A percentile compares a stretch with the other conserved stretches of the same genome.
Conservation (phyloP, 805 yeast genomes). For the Torulaspora quercuum region DNA sequence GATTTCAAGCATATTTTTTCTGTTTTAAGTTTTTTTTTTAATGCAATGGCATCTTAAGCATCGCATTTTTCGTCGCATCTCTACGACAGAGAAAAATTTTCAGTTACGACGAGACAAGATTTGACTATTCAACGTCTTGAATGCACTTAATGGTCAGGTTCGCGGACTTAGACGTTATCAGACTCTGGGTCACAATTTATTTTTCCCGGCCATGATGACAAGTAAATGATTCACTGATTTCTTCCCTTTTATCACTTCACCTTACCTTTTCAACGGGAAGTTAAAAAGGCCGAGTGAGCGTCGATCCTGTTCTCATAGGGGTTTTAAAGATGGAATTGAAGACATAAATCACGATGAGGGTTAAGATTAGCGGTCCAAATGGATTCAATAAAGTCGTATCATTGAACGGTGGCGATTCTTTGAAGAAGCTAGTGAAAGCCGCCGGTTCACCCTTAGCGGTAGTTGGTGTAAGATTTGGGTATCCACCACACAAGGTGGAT, state of each 20-base stretch:
- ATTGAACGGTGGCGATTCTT: conserved; percentile 38
- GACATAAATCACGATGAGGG: conserved; percentile 33
- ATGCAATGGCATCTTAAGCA: too few species aligned
- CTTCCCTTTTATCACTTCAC: too few species aligned
- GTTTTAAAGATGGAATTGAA: background rate
- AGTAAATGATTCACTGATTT: too few species aligned
- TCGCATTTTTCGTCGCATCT: conserved; percentile 10
- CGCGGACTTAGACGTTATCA: too few species aligned
- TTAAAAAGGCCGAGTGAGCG: too few species aligned
- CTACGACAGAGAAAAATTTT: conserved; percentile 7
- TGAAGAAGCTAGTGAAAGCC: conserved; percentile 34
- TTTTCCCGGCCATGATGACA: too few species aligned
- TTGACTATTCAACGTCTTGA: too few species aligned
- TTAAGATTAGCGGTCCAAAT: conserved; percentile 36
- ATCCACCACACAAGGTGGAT: conserved; percentile 53
- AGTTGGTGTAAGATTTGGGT: conserved; percentile 47
- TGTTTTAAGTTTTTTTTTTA: too few species aligned
- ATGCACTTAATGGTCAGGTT: too few species aligned
- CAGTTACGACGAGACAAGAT: background rate
- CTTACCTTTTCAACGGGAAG: too few species aligned
- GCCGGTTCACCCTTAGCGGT: conserved; percentile 11
- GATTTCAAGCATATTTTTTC: too few species aligned
- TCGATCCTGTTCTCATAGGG: background rate
- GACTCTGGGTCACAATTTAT: too few species aligned
- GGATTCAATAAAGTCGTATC: conserved; percentile 36